Base-by-base conservation (phyloP, 176 grass and related monocot genomes). In the Neostapfia colusana region DNA sequence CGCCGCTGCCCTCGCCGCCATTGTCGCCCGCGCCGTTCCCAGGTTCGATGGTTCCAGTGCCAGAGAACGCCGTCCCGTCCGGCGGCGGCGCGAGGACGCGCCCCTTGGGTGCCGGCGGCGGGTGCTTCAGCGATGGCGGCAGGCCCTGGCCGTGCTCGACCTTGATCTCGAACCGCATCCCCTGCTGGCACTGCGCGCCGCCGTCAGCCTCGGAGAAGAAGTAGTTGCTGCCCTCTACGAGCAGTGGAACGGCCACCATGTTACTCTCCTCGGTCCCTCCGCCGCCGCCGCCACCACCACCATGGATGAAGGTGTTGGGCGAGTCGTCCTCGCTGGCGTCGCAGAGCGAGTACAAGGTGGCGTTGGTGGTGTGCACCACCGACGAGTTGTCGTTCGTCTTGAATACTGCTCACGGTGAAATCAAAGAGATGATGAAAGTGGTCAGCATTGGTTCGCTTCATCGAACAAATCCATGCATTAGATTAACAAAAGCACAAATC, bases 121-220 rank as follows among this genome's bases (percentile, higher is more conserved):
- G 40, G 79, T 82, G 46, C 63, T 21, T 36, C 10, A 89, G 38
- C 3, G 70, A 25, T 10, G 78, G 45, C 9, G 90, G 90, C 26
- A 89, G 63, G 44, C 86, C 90, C 58, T 44, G 80, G 55, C 90
- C 90, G 63, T 83, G 75, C 60, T 41, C 25, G 45, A 92, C 90
- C 51, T 83, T 79, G 69, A 96, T 89, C 84, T 69, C 26, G 45
- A 96, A 92, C 27, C 82, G 87, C 93, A 97, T 97, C 21, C 93
- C 93, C 27, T 75, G 70, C 38, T 77, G 51, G 70, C 93, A 97
- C 84, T 97, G 87, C 23, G 7, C n/a, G 48, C 93, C 81, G 12
- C 66, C 85, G 25, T 65, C 70, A 44, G 81, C 87, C 2, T 85
- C 81, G 31, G 93, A 93, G 88, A 97, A 93, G 77, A 89, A 90